phyloP scores from a whole-genome alignment of 2,329 filamentous ascomycete genomes.

The Fusarium pseudocircinatum region DNA sequence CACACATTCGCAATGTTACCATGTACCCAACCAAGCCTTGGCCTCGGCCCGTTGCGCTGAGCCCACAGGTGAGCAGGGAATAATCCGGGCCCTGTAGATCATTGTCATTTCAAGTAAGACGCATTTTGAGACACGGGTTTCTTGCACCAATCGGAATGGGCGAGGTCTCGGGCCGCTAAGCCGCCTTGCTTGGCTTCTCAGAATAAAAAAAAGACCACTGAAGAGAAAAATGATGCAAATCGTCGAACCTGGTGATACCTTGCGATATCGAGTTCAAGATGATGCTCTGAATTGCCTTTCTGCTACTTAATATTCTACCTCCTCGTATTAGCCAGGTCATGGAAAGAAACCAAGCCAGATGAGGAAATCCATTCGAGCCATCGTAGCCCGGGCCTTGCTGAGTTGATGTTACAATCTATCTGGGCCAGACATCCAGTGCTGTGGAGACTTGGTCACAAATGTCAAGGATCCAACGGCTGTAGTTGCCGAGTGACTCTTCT shows the following conservation, averaged over 20 bases:
- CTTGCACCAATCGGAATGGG: not conserved
- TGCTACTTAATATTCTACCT: fast-evolving
- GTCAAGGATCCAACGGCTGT: not conserved
- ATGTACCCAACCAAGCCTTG: not conserved
- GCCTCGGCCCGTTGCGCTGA: not conserved
- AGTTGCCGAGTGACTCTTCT: not conserved
- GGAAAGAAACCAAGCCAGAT: fast-evolving
- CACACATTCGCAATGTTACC: not conserved
- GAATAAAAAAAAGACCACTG: not conserved
- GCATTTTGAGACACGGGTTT: not conserved
- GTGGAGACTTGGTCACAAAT: not conserved
- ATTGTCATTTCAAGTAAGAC: not conserved
- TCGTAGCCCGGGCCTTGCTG: not conserved
- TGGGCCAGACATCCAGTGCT: not conserved
- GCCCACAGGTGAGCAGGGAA: not conserved
- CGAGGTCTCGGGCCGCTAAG: not conserved
- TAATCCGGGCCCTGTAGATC: not conserved
- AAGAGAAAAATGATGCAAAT: not conserved
- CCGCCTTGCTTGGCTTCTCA: not conserved
- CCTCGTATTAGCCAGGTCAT: not conserved
- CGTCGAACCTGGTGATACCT: too few relatives aligned
- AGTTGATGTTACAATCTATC: not conserved
- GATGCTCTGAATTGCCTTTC: not conserved
- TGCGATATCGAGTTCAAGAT: too few relatives aligned
- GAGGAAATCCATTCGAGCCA: not conserved